Conservation (phyloP, 352 stramenopile genomes). For the Paralagenidium karlingii region DNA sequence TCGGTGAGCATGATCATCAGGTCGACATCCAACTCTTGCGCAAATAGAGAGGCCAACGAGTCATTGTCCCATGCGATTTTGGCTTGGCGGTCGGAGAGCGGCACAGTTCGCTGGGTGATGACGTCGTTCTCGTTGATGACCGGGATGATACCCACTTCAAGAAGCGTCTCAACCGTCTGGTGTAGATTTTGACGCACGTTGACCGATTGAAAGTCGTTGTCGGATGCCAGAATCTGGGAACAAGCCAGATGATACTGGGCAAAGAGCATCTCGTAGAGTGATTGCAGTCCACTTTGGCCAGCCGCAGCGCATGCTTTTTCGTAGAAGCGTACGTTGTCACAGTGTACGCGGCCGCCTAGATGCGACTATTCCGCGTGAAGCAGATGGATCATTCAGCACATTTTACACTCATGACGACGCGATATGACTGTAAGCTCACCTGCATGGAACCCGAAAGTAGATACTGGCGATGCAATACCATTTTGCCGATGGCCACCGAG, state of each 20-base stretch:
- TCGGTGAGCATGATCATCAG: slow-evolving; percentile 73
- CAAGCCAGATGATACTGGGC: slow-evolving; percentile 74
- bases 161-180: slow-evolving; percentile 38
- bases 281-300: slow-evolving; percentile 69
- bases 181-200: slow-evolving; percentile 52
- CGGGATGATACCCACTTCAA: slow-evolving; percentile 75
- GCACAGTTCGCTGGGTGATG: slow-evolving; percentile 49
- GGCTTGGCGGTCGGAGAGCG: slow-evolving; percentile 31
- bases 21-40: slow-evolving; percentile 53
- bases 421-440: background rate
- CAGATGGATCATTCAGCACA: background rate
- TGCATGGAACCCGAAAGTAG: slow-evolving; percentile 72
- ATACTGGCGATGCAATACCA: slow-evolving; percentile 71
- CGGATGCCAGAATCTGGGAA: slow-evolving; percentile 67
- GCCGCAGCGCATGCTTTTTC: slow-evolving; percentile 58
- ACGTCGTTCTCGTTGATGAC: slow-evolving; percentile 84
- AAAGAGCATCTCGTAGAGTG: slow-evolving; percentile 80
- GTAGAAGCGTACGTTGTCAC: slow-evolving; percentile 38
- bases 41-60: slow-evolving; percentile 67
- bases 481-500: slow-evolving; percentile 64
- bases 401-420: background rate
- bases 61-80: slow-evolving; percentile 80
- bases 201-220: slow-evolving; percentile 61
- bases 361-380: slow-evolving; percentile 36
- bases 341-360: slow-evolving; percentile 38